Percentiles rank a stretch among this genome's conserved stretches.
Evolutionary conservation across 2,329 filamentous ascomycete genomes (phyloP).

Genomic region (Nemania bipapillata): DNA sequence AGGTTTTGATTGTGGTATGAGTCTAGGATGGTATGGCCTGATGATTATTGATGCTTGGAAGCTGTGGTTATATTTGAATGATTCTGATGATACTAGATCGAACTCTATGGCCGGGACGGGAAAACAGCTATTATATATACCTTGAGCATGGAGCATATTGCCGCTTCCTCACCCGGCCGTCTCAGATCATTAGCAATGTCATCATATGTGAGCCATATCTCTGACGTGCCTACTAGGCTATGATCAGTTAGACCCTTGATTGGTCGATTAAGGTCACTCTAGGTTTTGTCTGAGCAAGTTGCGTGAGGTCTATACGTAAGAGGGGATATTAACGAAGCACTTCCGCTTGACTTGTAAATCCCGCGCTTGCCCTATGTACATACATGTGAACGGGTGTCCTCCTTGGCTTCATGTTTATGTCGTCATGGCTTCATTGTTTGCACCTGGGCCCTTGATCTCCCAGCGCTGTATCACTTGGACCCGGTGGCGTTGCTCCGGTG

Average conservation of each 20-base stretch:
- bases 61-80: constrained; percentile 10
- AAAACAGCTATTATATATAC: constrained; percentile 27
- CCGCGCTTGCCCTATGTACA: not conserved
- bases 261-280: constrained; percentile 6
- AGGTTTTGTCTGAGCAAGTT: constrained; percentile 14
- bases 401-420: constrained; percentile 23
- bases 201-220: constrained; percentile 30
- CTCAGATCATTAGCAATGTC: constrained; percentile 27
- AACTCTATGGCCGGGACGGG: not conserved
- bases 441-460: not conserved
- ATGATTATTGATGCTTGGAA: constrained; percentile 16
- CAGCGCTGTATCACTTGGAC: constrained; percentile 12
- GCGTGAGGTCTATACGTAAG: constrained; percentile 18
- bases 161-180: not conserved
- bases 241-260: constrained; percentile 10
- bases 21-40: constrained; percentile 7
- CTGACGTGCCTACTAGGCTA: constrained; percentile 1
- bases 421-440: constrained; percentile 29
- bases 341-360: not conserved
- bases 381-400: constrained; percentile 1
- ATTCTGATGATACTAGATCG: constrained; percentile 6
- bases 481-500: constrained; percentile 4
- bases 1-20: not conserved
- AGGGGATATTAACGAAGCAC: not conserved
- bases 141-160: not conserved